Evolutionary conservation across 108 stramenopile species (phyloP).

Genomic region (Ochromonas danica): DNA sequence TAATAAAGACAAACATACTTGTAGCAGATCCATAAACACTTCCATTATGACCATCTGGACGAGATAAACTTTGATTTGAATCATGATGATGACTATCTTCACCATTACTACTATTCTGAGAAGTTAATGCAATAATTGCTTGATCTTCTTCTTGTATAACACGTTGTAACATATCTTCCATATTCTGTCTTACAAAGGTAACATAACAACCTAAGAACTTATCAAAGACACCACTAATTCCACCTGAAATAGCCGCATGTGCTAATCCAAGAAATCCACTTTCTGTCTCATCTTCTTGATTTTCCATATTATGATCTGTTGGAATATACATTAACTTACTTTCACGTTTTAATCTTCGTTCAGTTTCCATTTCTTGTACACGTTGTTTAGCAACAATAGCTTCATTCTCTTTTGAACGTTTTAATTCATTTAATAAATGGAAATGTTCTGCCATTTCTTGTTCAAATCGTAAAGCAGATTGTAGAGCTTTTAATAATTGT

Average conservation of each 20-base stretch:
- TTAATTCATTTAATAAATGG: slow-evolving; percentile 65
- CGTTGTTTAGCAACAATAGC: slow-evolving; percentile 32
- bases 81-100: too few species aligned
- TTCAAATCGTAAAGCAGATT: slow-evolving; percentile 90
- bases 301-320: slow-evolving; percentile 9
- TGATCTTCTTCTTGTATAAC: slow-evolving; percentile 10
- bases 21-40: slow-evolving; percentile 89
- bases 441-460: slow-evolving; percentile 82
- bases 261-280: slow-evolving; percentile 41
- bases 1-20: slow-evolving; percentile 91
- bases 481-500: slow-evolving; percentile 82
- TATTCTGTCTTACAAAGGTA: slow-evolving; percentile 75
- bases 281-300: slow-evolving; percentile 45
- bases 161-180: slow-evolving; percentile 78
- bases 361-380: slow-evolving; percentile 8
- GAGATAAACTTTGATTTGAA: slow-evolving; percentile 75
- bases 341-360: not conserved
- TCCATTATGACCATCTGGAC: not conserved
- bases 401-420: slow-evolving; percentile 49
- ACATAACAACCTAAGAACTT: slow-evolving; percentile 95
- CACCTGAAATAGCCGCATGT: slow-evolving; percentile 68
- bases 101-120: slow-evolving; percentile 50
- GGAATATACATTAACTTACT: slow-evolving; percentile 31
- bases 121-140: not conserved
- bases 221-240: slow-evolving; percentile 81